A percentile compares a stretch with the other conserved stretches of the same genome.
Evolutionary conservation across 768 basidiomycete species (phyloP).

Genomic region (Cystofilobasidium bisporidii): DNA sequence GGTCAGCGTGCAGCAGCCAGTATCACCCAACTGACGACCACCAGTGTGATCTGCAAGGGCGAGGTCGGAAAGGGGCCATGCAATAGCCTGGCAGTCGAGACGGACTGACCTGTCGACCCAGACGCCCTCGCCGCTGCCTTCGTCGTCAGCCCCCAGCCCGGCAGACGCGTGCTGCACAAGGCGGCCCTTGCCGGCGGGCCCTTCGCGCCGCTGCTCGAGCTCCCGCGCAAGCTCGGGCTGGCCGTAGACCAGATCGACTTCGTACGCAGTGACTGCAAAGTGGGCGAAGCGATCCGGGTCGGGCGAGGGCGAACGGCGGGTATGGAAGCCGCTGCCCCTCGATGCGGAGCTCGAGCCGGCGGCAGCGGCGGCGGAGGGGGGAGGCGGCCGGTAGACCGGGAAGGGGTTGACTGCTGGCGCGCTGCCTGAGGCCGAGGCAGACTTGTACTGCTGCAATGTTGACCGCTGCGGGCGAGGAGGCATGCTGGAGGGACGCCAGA

Average conservation of each 20-base stretch:
- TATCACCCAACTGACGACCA: no score
- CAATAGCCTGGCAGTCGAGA: not conserved
- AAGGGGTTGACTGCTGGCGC: no score
- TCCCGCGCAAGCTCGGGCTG: slow-evolving; percentile 31
- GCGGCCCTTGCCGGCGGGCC: slow-evolving; percentile 17
- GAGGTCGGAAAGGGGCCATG: not conserved
- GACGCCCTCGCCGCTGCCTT: slow-evolving; percentile 39
- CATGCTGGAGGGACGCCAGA: no score
- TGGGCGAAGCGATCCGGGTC: not conserved
- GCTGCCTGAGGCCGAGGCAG: no score
- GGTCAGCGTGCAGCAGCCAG: no score
- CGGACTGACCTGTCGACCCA: slow-evolving; percentile 71
- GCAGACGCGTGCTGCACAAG: slow-evolving; percentile 41
- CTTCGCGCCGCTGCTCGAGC: slow-evolving; percentile 16
- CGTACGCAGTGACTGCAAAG: slow-evolving; percentile 55
- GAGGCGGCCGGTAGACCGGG: not conserved
- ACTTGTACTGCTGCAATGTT: no score
- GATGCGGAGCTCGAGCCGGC: not conserved
- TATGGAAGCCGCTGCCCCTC: no score
- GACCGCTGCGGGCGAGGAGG: no score
- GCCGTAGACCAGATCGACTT: slow-evolving; percentile 57
- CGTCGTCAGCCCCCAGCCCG: slow-evolving; percentile 34
- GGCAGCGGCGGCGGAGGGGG: not conserved
- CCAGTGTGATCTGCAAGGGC: not conserved
- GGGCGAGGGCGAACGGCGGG: not conserved